Evolutionary conservation across 2,329 filamentous ascomycete genomes (phyloP).

Genomic region (Neophaeococcomyces mojaviensis): DNA sequence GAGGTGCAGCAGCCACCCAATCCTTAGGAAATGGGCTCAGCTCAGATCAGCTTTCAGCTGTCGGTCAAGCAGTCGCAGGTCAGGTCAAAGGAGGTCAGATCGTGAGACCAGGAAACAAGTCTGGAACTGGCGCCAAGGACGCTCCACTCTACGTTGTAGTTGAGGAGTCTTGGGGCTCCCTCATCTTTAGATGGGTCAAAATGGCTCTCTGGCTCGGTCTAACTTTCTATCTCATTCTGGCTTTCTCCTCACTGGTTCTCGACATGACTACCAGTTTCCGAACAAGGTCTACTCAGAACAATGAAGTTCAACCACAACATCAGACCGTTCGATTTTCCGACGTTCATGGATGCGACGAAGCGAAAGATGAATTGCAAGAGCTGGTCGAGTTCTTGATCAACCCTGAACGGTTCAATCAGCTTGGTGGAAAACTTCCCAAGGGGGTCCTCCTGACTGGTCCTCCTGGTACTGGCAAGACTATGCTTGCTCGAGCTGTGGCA

Average conservation of each 20-base stretch:
- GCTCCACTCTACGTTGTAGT: conserved; percentile 93
- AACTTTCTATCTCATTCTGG: conserved; percentile 69
- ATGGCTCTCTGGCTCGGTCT: conserved; percentile 74
- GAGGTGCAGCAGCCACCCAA: neutral
- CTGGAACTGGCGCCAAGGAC: conserved; percentile 62
- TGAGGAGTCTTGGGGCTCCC: conserved; percentile 73
- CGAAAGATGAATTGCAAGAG: conserved; percentile 95
- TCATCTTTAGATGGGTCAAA: conserved; percentile 85
- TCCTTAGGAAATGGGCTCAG: conserved; percentile 35
- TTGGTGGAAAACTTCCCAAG: conserved; percentile 94
- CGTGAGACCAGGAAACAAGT: conserved; percentile 37
- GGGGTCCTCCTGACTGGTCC: conserved; percentile 91
- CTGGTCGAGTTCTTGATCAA: conserved; percentile 93
- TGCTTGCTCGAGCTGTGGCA: conserved; percentile 88
- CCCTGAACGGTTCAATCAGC: conserved; percentile 83
- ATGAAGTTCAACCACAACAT: conserved; percentile 84
- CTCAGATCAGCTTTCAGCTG: conserved; percentile 62
- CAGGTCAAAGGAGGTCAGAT: conserved; percentile 56
- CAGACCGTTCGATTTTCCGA: conserved; percentile 88
- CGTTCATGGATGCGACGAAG: conserved; percentile 95
- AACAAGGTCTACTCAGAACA: conserved; percentile 61
- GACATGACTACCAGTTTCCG: conserved; percentile 65
- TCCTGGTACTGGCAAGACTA: conserved; percentile 94
- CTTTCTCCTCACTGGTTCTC: conserved; percentile 72
- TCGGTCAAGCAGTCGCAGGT: conserved; percentile 74